Conservation (phyloP, 805 yeast genomes). For the Lachancea kluyveri region DNA sequence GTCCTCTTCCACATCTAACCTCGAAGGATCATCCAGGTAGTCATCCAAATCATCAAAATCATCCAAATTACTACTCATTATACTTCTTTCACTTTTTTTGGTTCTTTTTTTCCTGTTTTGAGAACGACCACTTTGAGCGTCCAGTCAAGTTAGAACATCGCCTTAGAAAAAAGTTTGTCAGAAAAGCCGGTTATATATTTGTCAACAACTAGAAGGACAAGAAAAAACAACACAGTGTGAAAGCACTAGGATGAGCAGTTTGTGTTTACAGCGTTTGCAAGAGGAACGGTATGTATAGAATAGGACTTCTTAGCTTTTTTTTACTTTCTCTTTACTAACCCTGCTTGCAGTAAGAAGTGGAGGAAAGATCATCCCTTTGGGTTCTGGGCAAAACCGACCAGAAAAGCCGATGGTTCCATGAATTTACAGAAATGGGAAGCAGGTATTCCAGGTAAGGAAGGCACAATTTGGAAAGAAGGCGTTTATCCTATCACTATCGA, state of each 20-base stretch:
- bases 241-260: constrained; percentile 43
- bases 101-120: constrained; percentile 2
- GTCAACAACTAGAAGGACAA: too few relatives aligned
- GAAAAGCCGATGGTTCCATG: constrained; percentile 73
- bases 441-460: constrained; percentile 90
- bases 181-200: too few relatives aligned
- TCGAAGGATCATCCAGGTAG: constrained; percentile 43
- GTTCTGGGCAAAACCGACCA: constrained; percentile 85
- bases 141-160: too few relatives aligned
- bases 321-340: neutral
- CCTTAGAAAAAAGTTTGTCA: too few relatives aligned
- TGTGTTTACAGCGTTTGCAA: constrained; percentile 78
- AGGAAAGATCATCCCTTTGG: constrained; percentile 98
- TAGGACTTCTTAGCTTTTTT: constrained; percentile 1
- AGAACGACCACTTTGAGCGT: too few relatives aligned
- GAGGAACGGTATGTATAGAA: constrained; percentile 58
- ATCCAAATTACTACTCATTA: constrained; percentile 28
- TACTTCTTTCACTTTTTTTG: neutral
- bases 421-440: constrained; percentile 88
- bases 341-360: constrained; percentile 74
- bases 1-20: constrained; percentile 13
- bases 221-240: neutral
- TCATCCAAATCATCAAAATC: constrained; percentile 77
- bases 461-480: constrained; percentile 88
- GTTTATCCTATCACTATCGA: constrained; percentile 73